Evolutionary conservation across 495 filamentous ascomycete genomes (phyloP), one percentile per base, ranked within the genome.

Genomic region (Podospora appendiculata): DNA sequence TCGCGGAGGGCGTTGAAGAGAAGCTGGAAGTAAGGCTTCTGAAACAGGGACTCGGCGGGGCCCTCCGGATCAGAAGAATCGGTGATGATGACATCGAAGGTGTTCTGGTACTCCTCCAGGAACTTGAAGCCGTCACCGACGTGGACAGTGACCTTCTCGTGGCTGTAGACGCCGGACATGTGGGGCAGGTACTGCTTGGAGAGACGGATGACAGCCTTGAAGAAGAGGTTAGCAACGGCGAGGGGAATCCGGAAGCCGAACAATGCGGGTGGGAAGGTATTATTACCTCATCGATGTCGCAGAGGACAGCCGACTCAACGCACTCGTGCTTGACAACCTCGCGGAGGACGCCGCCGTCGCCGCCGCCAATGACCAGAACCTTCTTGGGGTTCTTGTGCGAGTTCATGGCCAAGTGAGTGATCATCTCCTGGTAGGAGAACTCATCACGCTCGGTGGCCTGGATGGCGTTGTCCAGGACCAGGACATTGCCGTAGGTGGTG

Each of bases 391-490:
- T 82, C 58, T 92, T 94, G 81, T 97, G 93, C 19, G 93, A 89
- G 81, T 94, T 94, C 88, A 99, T 91, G 72, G 89, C 93, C 48
- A 97, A 80, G 74, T 99, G 90, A 53, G 93, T 89, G 75, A 99
- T 99, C 93, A 99, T 99, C 82, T 99, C 94, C 76, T 99, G 94
- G 83, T 97, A 97, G 73, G 89, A 85, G 79, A 97, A 97, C 78
- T 99, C 94, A 67, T 99, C 94, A 41, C 90, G 81, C 82, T 97
- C 93, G 51, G 93, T 96, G 78, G 85, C 90, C 74, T 97, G 93
- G 71, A 99, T 96, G 68, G 95, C 93, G 66, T 96, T 96, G 80
- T 99, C 93, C 39, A 99, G 80, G 42, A 99, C 91, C n/a, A 99
- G 82, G 47, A 97, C 92, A 60, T 83, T 95, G 63, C 93, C 93